These are phyloP conservation scores for Penicillium longicatenatum DNA, from an alignment of 495 filamentous ascomycete genomes.

Conservation along the genomic window DNA sequence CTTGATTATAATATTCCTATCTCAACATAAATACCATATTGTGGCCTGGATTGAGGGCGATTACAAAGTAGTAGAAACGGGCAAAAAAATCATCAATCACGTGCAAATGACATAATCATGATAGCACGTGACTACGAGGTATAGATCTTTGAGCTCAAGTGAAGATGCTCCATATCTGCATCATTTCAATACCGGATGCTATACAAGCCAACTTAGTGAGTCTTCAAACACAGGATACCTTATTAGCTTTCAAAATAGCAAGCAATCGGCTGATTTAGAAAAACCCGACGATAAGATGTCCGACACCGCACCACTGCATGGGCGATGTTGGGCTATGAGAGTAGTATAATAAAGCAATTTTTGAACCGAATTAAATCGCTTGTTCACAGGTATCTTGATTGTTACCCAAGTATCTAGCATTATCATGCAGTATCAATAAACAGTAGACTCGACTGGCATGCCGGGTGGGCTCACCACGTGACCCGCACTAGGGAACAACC, in stretches of 20 bases:
- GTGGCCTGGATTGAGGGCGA: not conserved
- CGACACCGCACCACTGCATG: not conserved
- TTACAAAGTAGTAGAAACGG: not conserved
- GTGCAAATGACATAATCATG: slow-evolving; percentile 20
- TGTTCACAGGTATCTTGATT: not conserved
- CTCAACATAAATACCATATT: not conserved
- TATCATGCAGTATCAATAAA: slow-evolving; percentile 1
- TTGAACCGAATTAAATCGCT: not conserved
- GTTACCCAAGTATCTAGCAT: not conserved
- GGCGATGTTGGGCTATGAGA: not conserved
- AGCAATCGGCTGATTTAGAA: not conserved
- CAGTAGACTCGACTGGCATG: not conserved
- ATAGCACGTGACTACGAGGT: not conserved
- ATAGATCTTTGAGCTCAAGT: not conserved
- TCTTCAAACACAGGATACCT: not conserved
- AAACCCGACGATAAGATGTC: not conserved
- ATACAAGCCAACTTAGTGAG: not conserved
- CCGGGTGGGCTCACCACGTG: slow-evolving; percentile 33
- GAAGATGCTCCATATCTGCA: not conserved
- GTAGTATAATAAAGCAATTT: not conserved
- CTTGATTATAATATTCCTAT: not conserved
- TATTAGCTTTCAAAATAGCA: slow-evolving; percentile 4
- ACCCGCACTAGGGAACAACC: slow-evolving; percentile 49
- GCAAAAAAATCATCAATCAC: slow-evolving; percentile 17
- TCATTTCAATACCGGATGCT: not conserved